These are phyloP conservation scores for Carex sylvatica DNA, from an alignment of 202 grass and related monocot species.

Conservation along the genomic window DNA sequence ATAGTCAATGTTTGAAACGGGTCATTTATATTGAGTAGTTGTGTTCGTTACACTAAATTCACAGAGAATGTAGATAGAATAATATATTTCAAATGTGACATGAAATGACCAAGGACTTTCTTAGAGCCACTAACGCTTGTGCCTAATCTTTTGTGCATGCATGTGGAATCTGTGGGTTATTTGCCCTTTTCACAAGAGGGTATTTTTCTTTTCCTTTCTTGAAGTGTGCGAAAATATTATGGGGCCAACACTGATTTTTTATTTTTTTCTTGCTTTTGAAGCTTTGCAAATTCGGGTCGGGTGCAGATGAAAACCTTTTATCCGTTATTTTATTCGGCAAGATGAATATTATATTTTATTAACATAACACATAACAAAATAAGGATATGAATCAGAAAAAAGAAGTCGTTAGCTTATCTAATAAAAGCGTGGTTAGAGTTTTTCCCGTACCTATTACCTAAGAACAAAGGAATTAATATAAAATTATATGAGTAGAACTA, in stretches of 20 bases:
- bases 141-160: conserved; percentile 29
- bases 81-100: background rate
- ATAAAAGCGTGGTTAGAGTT: too few relatives aligned
- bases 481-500: too few relatives aligned
- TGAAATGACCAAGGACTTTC: conserved; percentile 16
- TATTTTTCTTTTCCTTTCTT: conserved; percentile 25
- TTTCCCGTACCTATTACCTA: too few relatives aligned
- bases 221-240: conserved; percentile 24
- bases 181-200: conserved; percentile 19
- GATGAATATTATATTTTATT: too few relatives aligned
- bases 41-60: background rate
- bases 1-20: background rate
- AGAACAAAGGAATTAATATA: too few relatives aligned
- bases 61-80: background rate
- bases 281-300: conserved; percentile 5
- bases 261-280: background rate
- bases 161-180: conserved; percentile 21
- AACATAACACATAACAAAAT: too few relatives aligned
- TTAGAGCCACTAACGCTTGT: background rate
- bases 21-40: background rate
- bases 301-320: too few relatives aligned
- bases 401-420: too few relatives aligned
- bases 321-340: too few relatives aligned
- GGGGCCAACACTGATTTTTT: conserved; percentile 13
- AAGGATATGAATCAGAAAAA: too few relatives aligned